These are phyloP conservation scores for Xylaria sp. DNA, from an alignment of 495 filamentous ascomycete genomes.

Conservation along the genomic window DNA sequence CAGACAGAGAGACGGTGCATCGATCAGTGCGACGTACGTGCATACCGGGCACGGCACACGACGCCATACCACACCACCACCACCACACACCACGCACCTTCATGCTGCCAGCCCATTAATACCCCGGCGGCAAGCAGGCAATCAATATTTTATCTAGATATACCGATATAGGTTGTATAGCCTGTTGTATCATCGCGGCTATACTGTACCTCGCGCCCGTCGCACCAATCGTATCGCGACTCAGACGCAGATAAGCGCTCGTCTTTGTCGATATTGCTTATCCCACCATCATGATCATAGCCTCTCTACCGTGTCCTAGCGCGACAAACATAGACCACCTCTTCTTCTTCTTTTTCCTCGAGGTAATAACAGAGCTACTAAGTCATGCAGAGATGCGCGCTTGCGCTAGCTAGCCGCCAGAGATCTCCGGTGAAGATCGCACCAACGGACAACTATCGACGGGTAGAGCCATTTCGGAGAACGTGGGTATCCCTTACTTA, in stretches of 20 bases:
- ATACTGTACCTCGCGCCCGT: conserved; percentile 17
- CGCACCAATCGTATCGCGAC: conserved; percentile 20
- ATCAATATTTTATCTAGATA: conserved; percentile 15
- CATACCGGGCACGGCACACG: not conserved
- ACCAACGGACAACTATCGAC: not conserved
- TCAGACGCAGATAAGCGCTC: conserved; percentile 26
- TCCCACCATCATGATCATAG: conserved; percentile 19
- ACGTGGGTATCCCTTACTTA: not conserved
- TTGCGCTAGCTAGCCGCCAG: conserved; percentile 1
- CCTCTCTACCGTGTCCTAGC: conserved; percentile 10
- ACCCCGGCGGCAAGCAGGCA: conserved; percentile 13
- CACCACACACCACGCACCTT: conserved; percentile 11
- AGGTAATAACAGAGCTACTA: conserved; percentile 1
- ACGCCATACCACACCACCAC: not conserved
- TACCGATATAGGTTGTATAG: conserved; percentile 28
- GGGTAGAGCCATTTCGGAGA: not conserved
- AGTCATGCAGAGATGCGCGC: not conserved
- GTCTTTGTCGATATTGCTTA: conserved; percentile 2
- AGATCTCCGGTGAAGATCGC: conserved; percentile 9
- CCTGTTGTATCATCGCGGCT: conserved; percentile 22
- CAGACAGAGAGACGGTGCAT: not conserved
- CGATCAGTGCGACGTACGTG: conserved; percentile 4
- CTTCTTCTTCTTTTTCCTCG: not conserved
- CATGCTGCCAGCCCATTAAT: not conserved
- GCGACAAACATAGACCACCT: conserved; percentile 15